Evolutionary conservation across 345 rosid genomes (phyloP), one percentile per base, ranked within the genome.

Genomic region (Arabidopsis suecica): DNA sequence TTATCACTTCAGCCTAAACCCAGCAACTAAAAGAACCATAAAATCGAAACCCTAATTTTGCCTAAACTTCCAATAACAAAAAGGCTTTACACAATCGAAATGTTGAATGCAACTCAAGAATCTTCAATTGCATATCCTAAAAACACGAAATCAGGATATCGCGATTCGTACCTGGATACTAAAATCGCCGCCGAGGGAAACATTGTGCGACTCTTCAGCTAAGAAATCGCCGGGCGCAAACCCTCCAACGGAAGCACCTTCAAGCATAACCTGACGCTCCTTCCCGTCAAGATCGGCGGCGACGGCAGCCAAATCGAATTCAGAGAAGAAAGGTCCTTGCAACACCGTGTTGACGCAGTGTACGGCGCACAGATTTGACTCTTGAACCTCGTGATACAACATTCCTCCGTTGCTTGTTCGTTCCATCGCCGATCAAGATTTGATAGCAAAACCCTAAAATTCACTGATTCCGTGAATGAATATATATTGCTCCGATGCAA

Each of bases 381-480:
- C 99, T 71, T 95, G 97, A 7, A 95, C 99, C 90, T 95, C 97
- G 78, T 92, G 97, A 85, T 95, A 95, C 86, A 95, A 76, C 87
- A 95, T 92, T 72, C 97, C 99, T 25, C 97, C 97, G 70, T 91
- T 95, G 89, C 92, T 88, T 6, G 79, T 77, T 61, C 90, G 86
- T 50, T 91, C 99, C 93, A 87, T 89, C 55, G 14, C 48, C 69
- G 65, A 63, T 44, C 22, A 2, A 20, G 30, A 50, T 6, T 49
- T 9, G n/a, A 33, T 1, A 20, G 1, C 4, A 60, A 4, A 78
- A 65, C 73, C 61, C 73, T 59, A 49, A 34, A 60, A 20, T 50
- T 16, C 10, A 28, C 47, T 28, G 72, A 57, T 56, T 68, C 60
- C 11, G 56, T 3, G 22, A 23, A 13, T 18, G 42, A 23, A 25